A percentile compares a stretch with the other conserved stretches of the same genome.
These are phyloP conservation scores for Escallonia rubra DNA, from an alignment of 129 eudicot genomes.

Conservation along the genomic window DNA sequence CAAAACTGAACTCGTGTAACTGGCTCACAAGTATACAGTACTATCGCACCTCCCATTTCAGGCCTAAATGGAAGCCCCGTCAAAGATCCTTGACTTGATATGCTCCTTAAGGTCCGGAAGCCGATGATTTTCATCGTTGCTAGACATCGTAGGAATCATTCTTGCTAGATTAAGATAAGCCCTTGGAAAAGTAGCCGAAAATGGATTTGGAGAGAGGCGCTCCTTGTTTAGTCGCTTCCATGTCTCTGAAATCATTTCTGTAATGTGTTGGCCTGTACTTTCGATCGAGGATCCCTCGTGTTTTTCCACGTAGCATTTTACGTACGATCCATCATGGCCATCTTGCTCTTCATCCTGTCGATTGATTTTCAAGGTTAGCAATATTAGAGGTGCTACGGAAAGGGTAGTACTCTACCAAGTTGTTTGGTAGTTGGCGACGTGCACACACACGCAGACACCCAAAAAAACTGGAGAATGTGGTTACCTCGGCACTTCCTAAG, in stretches of 20 bases:
- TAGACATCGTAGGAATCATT: constrained; percentile 55
- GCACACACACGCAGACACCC: no score
- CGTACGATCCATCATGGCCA: constrained; percentile 59
- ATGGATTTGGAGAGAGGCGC: constrained; percentile 23
- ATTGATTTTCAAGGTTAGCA: no score
- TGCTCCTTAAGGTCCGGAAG: constrained; percentile 41
- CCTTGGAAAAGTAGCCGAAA: constrained; percentile 26
- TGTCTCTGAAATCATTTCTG: constrained; percentile 27
- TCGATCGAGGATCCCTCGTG: constrained; percentile 26
- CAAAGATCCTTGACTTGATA: constrained; percentile 25
- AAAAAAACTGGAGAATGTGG: no score
- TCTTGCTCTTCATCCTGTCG: constrained; percentile 58
- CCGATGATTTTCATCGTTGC: constrained; percentile 43
- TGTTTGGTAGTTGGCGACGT: no score
- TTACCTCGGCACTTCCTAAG: constrained; percentile 46
- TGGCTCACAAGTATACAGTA: no score
- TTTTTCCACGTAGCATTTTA: constrained; percentile 45
- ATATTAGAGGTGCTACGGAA: no score
- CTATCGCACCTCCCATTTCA: no score
- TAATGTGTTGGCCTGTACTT: constrained; percentile 31
- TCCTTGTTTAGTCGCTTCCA: constrained; percentile 56
- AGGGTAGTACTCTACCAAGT: no score
- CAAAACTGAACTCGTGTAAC: no score
- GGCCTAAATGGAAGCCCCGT: no score
- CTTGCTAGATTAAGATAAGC: constrained; percentile 50